Conservation (phyloP, 331 rosid genomes). For the Rosa hybrid region DNA sequence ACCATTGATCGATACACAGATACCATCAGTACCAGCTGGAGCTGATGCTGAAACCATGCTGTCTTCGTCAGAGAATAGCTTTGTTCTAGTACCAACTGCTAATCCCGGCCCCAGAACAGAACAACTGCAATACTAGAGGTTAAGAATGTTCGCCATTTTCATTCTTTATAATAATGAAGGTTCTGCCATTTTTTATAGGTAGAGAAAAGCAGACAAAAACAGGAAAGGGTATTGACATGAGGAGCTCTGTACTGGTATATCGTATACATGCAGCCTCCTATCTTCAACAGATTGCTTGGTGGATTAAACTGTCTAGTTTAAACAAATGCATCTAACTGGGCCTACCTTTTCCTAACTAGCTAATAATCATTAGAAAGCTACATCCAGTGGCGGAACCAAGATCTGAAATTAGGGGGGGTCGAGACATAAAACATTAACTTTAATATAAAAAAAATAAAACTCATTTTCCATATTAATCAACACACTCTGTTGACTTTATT, state of each 20-base stretch:
- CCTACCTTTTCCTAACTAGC: slow-evolving; percentile 23
- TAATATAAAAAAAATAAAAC: too few species aligned
- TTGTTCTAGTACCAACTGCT: slow-evolving; percentile 42
- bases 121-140: slow-evolving; percentile 41
- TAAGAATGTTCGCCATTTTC: slow-evolving; percentile 36
- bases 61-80: slow-evolving; percentile 13
- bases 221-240: slow-evolving; percentile 49
- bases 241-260: slow-evolving; percentile 16
- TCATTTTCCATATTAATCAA: too few species aligned
- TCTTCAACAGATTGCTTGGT: slow-evolving; percentile 42
- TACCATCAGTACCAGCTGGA: slow-evolving; percentile 43
- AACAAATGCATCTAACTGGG: slow-evolving; percentile 33
- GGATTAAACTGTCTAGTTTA: slow-evolving; percentile 22
- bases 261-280: slow-evolving; percentile 11
- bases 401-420: too few species aligned
- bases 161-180: slow-evolving; percentile 31
- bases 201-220: slow-evolving; percentile 39
- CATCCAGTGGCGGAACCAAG: too few species aligned
- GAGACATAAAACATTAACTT: too few species aligned
- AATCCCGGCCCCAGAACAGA: slow-evolving; percentile 41
- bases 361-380: slow-evolving; percentile 17
- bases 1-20: slow-evolving; percentile 64
- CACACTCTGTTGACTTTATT: too few species aligned
- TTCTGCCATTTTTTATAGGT: slow-evolving; percentile 41
- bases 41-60: slow-evolving; percentile 36